Evolutionary conservation across 306 rosid species (phyloP).

Genomic region (Biancaea sappan): DNA sequence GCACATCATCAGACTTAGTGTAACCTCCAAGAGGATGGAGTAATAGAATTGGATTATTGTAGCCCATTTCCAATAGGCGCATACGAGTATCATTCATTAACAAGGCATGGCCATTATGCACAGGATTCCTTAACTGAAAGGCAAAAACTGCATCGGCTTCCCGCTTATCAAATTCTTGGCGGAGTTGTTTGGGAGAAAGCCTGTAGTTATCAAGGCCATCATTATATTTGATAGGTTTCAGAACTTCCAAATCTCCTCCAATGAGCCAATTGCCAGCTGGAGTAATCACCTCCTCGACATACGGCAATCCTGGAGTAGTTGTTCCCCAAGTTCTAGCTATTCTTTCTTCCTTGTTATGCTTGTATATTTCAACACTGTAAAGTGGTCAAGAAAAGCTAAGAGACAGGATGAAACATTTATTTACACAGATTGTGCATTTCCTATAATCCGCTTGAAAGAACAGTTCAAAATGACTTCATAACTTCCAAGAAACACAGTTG

Average conservation of each 20-base stretch:
- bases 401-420: not conserved
- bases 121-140: slow-evolving; percentile 93
- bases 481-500: not conserved
- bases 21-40: slow-evolving; percentile 99
- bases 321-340: slow-evolving; percentile 98
- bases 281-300: slow-evolving; percentile 80
- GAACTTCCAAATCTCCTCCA: slow-evolving; percentile 92
- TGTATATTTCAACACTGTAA: slow-evolving; percentile 84
- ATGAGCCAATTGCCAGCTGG: slow-evolving; percentile 91
- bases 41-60: slow-evolving; percentile 82
- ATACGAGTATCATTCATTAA: slow-evolving; percentile 91
- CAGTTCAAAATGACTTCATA: not conserved
- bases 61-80: slow-evolving; percentile 87
- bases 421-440: slow-evolving; percentile 3
- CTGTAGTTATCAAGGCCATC: slow-evolving; percentile 95
- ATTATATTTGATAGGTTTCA: slow-evolving; percentile 72
- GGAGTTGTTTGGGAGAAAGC: slow-evolving; percentile 90
- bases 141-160: slow-evolving; percentile 96
- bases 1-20: slow-evolving; percentile 91
- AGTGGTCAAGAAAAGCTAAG: slow-evolving; percentile 24
- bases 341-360: slow-evolving; percentile 97
- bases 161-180: slow-evolving; percentile 80
- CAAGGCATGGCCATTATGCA: slow-evolving; percentile 95
- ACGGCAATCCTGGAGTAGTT: slow-evolving; percentile 86
- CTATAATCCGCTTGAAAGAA: slow-evolving; percentile 1